Evolutionary conservation across 495 filamentous ascomycete species (phyloP).

Genomic region (Neurospora sublineolata): DNA sequence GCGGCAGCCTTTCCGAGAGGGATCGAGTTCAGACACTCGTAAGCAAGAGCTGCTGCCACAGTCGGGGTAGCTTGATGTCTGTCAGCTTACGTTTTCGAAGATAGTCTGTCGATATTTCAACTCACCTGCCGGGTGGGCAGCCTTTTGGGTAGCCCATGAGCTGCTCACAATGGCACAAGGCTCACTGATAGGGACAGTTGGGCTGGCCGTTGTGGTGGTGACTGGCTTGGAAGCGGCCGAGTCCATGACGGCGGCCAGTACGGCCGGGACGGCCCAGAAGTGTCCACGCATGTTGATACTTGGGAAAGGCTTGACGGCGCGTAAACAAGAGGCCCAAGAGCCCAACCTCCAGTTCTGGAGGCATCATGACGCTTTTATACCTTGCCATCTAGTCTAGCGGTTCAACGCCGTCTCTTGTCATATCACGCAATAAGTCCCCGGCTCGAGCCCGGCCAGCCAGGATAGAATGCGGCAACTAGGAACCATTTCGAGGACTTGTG

Average conservation of each 20-base stretch:
- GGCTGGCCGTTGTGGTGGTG: not conserved
- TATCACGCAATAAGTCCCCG: not conserved
- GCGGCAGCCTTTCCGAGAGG: slow-evolving; percentile 19
- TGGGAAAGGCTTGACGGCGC: not conserved
- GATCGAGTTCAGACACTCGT: slow-evolving; percentile 20
- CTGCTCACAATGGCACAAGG: slow-evolving; percentile 33
- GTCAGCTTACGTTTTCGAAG: not conserved
- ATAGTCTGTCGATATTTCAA: not conserved
- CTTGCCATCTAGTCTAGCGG: not conserved
- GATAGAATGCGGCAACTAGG: not conserved
- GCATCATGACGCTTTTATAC: not conserved
- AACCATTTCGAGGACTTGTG: not conserved
- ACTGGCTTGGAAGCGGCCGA: not conserved
- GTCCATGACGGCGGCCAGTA: not conserved
- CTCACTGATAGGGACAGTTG: slow-evolving; percentile 12
- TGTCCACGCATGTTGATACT: not conserved
- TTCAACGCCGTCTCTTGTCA: not conserved
- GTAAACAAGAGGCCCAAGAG: not conserved
- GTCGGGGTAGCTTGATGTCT: slow-evolving; percentile 6
- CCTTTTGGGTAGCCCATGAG: slow-evolving; percentile 26
- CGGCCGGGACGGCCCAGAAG: not conserved
- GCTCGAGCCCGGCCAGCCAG: not conserved
- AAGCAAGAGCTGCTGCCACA: slow-evolving; percentile 15
- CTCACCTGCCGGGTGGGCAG: not conserved
- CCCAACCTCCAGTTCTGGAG: not conserved